Percentiles rank a stretch among this genome's conserved stretches.
Conservation (phyloP, 306 rosid species). For the Canavalia ensiformis region DNA sequence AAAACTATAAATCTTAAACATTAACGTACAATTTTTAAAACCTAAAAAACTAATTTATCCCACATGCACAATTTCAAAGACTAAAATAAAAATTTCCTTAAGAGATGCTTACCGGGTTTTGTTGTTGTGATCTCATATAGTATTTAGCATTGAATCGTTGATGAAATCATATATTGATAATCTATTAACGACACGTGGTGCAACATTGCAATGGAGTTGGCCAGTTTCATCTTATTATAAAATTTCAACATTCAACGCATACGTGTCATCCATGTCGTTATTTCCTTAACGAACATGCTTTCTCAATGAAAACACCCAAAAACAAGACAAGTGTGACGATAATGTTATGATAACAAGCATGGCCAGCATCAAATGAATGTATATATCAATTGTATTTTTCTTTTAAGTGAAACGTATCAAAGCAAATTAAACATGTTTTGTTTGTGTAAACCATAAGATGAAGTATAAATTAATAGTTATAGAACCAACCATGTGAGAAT, state of each 20-base stretch:
- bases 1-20: too few species aligned
- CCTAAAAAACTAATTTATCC: too few species aligned
- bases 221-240: not conserved
- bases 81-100: too few species aligned
- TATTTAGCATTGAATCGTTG: not conserved
- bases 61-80: too few species aligned
- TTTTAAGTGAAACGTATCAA: not conserved
- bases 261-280: not conserved
- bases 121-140: not conserved
- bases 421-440: not conserved
- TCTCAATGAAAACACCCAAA: not conserved
- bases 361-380: not conserved
- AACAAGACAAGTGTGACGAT: not conserved
- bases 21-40: too few species aligned
- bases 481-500: conserved; percentile 2
- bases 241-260: not conserved
- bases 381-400: too few species aligned
- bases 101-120: too few species aligned
- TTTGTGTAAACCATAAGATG: not conserved
- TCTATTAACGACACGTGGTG: not conserved
- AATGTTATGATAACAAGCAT: not conserved
- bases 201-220: not conserved
- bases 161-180: too few species aligned
- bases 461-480: not conserved
- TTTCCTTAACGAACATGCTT: not conserved